These are phyloP conservation scores for Novakomyces olei DNA, from an alignment of 805 yeast species.

Conservation along the genomic window DNA sequence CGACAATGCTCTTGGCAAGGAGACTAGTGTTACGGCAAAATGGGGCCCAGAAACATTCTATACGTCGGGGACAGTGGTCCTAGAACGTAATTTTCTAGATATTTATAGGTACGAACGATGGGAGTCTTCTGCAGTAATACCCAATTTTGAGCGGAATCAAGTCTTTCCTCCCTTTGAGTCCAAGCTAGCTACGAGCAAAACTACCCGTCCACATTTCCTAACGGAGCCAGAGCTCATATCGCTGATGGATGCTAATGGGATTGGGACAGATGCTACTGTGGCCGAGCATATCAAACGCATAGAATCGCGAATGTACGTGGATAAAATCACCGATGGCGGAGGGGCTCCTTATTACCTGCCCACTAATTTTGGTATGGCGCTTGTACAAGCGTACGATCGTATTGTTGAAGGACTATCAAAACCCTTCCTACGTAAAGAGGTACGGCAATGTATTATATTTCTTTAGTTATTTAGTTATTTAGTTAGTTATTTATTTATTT, in stretches of 20 bases:
- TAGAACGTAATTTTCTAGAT: slow-evolving; percentile 56
- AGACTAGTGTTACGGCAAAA: slow-evolving; percentile 34
- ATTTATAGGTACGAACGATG: slow-evolving; percentile 61
- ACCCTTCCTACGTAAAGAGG: slow-evolving; percentile 64
- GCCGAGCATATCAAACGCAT: slow-evolving; percentile 91
- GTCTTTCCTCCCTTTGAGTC: slow-evolving; percentile 32
- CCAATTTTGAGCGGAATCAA: slow-evolving; percentile 38
- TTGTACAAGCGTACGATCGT: slow-evolving; percentile 69
- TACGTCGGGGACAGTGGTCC: slow-evolving; percentile 53
- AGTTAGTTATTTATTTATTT: no score
- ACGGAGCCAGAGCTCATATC: slow-evolving; percentile 85
- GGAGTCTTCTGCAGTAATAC: slow-evolving; percentile 43
- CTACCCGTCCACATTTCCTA: slow-evolving; percentile 59
- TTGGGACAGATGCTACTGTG: slow-evolving; percentile 97
- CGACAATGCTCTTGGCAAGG: slow-evolving; percentile 62
- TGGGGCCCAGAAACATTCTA: slow-evolving; percentile 66
- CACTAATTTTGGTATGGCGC: slow-evolving; percentile 58
- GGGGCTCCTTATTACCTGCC: no score
- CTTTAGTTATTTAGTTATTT: no score
- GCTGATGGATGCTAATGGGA: slow-evolving; percentile 89
- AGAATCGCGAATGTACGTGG: slow-evolving; percentile 40
- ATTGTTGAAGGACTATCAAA: slow-evolving; percentile 63
- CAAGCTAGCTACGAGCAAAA: slow-evolving; percentile 47
- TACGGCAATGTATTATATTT: no score
- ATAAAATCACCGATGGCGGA: slow-evolving; percentile 14